A percentile compares a stretch with the other conserved stretches of the same genome.
phyloP scores from a whole-genome alignment of 768 basidiomycete genomes.

The Leucogyrophana mollusca region DNA sequence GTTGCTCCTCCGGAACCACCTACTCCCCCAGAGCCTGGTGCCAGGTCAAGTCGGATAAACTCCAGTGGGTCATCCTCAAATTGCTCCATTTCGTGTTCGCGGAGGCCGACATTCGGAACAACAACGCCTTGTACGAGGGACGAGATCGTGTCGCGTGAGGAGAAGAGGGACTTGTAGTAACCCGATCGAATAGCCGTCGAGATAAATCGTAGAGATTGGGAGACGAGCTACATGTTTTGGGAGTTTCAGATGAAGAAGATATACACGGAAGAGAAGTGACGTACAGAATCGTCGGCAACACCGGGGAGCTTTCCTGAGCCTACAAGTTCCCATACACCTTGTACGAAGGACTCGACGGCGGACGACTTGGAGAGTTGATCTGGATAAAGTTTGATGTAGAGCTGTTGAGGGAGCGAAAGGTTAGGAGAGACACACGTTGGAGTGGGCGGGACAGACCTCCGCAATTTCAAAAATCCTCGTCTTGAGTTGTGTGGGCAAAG shows the following conservation, averaged over 20 bases:
- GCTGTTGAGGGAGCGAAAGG: conserved; percentile 32
- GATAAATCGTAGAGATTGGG: conserved; percentile 87
- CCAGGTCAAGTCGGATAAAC: conserved; percentile 85
- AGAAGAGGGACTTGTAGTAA: conserved; percentile 78
- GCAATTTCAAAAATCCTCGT: conserved; percentile 88
- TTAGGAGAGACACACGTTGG: neutral
- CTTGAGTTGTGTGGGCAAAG: conserved; percentile 87
- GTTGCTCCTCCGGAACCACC: conserved; percentile 37
- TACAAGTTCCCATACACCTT: conserved; percentile 87
- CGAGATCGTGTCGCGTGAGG: conserved; percentile 75
- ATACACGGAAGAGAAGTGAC: conserved; percentile 15
- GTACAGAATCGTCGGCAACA: conserved; percentile 72
- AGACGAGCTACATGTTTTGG: conserved; percentile 62
- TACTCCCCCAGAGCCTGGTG: conserved; percentile 47
- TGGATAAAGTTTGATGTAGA: conserved; percentile 81
- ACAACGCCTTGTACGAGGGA: conserved; percentile 88
- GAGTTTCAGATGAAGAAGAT: neutral
- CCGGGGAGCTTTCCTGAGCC: conserved; percentile 64
- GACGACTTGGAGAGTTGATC: conserved; percentile 67
- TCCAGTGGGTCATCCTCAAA: conserved; percentile 98
- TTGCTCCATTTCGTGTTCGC: conserved; percentile 89
- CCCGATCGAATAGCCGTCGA: conserved; percentile 91
- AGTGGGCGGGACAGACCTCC: conserved; percentile 51
- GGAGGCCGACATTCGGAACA: conserved; percentile 86
- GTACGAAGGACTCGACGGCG: conserved; percentile 73